phyloP scores from a whole-genome alignment of 1,284 basidiomycete species.

The Peniophora sp. region DNA sequence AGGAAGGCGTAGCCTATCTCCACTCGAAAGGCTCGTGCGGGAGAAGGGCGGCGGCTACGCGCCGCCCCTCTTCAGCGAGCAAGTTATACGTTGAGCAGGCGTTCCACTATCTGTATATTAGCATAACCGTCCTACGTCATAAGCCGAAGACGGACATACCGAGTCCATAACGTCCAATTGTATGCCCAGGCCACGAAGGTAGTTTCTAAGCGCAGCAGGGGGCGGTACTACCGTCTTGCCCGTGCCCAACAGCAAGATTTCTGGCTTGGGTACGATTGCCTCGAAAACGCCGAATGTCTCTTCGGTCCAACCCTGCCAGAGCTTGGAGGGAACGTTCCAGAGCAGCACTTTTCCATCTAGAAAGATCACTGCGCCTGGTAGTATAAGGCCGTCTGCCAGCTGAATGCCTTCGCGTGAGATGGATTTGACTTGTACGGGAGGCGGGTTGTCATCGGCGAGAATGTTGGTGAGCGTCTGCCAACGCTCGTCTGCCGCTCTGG shows the following conservation, averaged over 20 bases:
- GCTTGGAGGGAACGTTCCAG: slow-evolving; percentile 75
- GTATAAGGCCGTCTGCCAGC: slow-evolving; percentile 67
- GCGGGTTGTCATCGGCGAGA: slow-evolving; percentile 59
- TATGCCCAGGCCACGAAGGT: slow-evolving; percentile 76
- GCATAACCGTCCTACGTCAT: slow-evolving; percentile 9
- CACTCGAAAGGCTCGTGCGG: slow-evolving; percentile 30
- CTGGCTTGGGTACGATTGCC: slow-evolving; percentile 76
- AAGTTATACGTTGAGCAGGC: slow-evolving; percentile 94
- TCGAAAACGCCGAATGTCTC: slow-evolving; percentile 80
- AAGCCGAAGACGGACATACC: slow-evolving; percentile 34
- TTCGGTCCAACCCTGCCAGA: slow-evolving; percentile 60
- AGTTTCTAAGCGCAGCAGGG: slow-evolving; percentile 59
- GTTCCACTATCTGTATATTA: slow-evolving; percentile 51
- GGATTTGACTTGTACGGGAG: slow-evolving; percentile 62
- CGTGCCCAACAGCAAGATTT: slow-evolving; percentile 87
- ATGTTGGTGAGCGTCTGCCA: slow-evolving; percentile 51
- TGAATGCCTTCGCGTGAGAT: slow-evolving; percentile 55
- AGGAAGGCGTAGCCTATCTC: slow-evolving; percentile 34
- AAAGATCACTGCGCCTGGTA: slow-evolving; percentile 77
- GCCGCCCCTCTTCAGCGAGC: slow-evolving; percentile 85
- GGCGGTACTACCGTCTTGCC: slow-evolving; percentile 68
- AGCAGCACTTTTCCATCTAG: slow-evolving; percentile 82
- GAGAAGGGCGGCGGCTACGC: slow-evolving; percentile 83
- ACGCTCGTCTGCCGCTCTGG: slow-evolving; percentile 6
- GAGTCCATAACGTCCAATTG: slow-evolving; percentile 94